A percentile compares a stretch with the other conserved stretches of the same genome.
These are phyloP conservation scores for Entamoeba invadens DNA, from an alignment of 208 protist genomes.

Conservation along the genomic window DNA sequence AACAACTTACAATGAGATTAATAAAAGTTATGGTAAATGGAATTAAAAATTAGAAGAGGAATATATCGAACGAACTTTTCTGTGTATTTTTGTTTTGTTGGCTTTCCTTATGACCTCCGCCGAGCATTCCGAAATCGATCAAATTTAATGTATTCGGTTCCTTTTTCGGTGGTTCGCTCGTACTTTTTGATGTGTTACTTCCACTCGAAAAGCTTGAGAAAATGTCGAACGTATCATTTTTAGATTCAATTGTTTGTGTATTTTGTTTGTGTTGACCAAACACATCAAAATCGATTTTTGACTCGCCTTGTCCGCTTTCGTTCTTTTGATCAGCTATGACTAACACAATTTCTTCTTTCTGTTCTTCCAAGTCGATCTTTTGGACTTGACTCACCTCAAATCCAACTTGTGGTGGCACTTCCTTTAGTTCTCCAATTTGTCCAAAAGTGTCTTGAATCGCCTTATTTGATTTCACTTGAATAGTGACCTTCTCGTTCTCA, in stretches of 20 bases:
- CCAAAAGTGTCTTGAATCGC: background rate
- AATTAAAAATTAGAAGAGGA: background rate
- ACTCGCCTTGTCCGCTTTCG: no score
- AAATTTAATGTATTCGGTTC: no score
- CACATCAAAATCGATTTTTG: background rate
- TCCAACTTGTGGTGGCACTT: background rate
- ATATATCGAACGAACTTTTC: background rate
- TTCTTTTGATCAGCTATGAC: background rate
- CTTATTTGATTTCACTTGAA: background rate
- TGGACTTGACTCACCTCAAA: background rate
- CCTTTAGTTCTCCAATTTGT: background rate
- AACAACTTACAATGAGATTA: background rate
- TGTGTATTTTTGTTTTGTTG: background rate
- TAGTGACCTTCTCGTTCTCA: background rate
- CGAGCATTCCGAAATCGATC: background rate
- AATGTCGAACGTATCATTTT: background rate
- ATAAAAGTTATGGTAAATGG: background rate
- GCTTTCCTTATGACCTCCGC: no score
- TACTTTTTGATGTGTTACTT: background rate
- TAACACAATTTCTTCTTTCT: background rate
- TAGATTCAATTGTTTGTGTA: background rate
- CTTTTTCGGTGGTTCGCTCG: background rate
- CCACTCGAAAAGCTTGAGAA: background rate
- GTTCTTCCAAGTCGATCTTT: background rate
- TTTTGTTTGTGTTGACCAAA: background rate